phyloP scores from a whole-genome alignment of 2,329 filamentous ascomycete species.

The Monilinia aucupariae region DNA sequence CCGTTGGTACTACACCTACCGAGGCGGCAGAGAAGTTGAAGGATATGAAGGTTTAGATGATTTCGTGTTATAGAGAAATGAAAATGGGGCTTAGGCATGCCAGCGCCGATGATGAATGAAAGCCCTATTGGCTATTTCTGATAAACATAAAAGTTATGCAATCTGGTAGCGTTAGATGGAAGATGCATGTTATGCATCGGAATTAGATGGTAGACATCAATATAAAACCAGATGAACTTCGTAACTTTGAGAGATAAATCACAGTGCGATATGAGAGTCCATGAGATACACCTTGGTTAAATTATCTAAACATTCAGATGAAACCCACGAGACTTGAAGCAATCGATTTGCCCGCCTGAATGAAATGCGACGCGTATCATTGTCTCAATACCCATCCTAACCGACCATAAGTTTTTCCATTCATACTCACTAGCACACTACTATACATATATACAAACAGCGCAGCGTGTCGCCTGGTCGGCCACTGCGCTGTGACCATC shows the following conservation, averaged over 20 bases:
- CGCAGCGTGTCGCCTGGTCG: too few relatives aligned
- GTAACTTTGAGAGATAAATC: too few relatives aligned
- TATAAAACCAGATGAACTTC: neutral
- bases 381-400: too few relatives aligned
- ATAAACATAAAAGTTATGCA: constrained; percentile 1
- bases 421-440: neutral
- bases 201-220: neutral
- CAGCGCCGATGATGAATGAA: constrained; percentile 4
- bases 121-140: neutral
- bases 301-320: neutral
- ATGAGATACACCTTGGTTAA: neutral
- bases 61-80: neutral
- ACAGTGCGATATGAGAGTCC: neutral
- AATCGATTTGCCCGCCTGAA: neutral
- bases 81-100: neutral
- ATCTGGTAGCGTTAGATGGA: neutral
- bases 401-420: too few relatives aligned
- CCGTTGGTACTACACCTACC: constrained; percentile 26
- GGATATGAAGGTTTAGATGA: constrained; percentile 31
- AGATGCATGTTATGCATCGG: neutral
- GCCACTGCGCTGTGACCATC: too few relatives aligned
- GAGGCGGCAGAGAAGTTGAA: constrained; percentile 37
- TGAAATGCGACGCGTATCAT: neutral
- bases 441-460: neutral
- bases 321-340: too few relatives aligned